These are phyloP conservation scores for Daldinia caldariorum DNA, from an alignment of 495 filamentous ascomycete genomes.

Conservation along the genomic window DNA sequence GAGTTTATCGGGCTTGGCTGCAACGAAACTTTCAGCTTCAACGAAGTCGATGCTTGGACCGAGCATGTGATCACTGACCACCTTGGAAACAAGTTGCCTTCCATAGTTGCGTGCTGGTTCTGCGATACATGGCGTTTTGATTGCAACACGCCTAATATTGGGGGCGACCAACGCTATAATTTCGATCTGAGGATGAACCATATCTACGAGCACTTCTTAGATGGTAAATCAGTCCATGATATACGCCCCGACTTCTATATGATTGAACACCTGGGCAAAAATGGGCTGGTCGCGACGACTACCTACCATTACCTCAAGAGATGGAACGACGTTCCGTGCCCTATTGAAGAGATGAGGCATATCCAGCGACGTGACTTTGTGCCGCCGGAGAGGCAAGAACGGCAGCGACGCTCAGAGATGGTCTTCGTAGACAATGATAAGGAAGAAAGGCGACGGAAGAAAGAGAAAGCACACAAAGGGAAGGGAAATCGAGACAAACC, in stretches of 20 bases:
- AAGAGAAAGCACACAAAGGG: background rate
- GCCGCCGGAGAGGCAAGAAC: constrained; percentile 22
- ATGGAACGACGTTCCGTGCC: constrained; percentile 40
- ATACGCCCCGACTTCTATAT: constrained; percentile 57
- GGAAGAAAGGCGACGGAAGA: constrained; percentile 31
- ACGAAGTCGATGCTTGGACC: constrained; percentile 55
- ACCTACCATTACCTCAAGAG: constrained; percentile 17
- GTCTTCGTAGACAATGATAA: constrained; percentile 29
- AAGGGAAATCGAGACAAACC: background rate
- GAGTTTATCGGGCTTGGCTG: constrained; percentile 53
- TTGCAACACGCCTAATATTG: background rate
- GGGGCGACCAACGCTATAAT: constrained; percentile 25
- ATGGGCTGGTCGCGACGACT: constrained; percentile 32
- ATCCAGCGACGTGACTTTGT: constrained; percentile 11
- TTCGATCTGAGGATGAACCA: constrained; percentile 58
- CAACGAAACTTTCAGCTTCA: constrained; percentile 44
- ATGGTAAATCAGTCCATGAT: constrained; percentile 25
- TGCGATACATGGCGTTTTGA: constrained; percentile 53
- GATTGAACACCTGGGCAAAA: constrained; percentile 44
- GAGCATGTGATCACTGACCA: constrained; percentile 54
- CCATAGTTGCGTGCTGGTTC: constrained; percentile 55
- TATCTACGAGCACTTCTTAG: constrained; percentile 52
- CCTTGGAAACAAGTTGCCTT: constrained; percentile 47
- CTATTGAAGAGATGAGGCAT: constrained; percentile 1
- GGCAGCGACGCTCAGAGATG: background rate